These are phyloP conservation scores for Backusella macrospora DNA, from an alignment of 192 early-diverging fungal species.

Conservation along the genomic window DNA sequence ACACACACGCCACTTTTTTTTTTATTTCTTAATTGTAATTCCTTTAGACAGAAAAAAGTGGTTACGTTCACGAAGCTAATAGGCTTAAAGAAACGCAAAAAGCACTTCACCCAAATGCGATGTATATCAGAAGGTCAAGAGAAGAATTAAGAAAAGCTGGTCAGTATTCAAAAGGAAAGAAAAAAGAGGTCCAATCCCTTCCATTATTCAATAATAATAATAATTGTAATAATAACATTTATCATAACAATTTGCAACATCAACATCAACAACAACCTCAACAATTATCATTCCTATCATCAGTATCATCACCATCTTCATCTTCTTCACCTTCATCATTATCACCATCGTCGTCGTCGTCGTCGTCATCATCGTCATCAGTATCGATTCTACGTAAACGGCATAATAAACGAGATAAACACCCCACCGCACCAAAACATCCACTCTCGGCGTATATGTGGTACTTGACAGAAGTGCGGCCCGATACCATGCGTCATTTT, in stretches of 20 bases:
- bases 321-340: no score
- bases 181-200: background rate
- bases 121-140: constrained; percentile 61
- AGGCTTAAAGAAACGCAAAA: constrained; percentile 50
- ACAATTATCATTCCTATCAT: no score
- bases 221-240: no score
- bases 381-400: constrained; percentile 19
- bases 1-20: background rate
- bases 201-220: background rate
- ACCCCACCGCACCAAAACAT: constrained; percentile 66
- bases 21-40: background rate
- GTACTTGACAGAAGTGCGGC: constrained; percentile 62
- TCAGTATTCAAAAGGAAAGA: background rate
- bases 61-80: constrained; percentile 47
- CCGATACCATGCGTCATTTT: constrained; percentile 55
- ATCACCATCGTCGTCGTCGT: no score
- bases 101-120: constrained; percentile 53
- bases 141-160: constrained; percentile 55
- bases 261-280: background rate
- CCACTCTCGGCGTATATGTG: constrained; percentile 73
- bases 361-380: no score
- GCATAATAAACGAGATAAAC: constrained; percentile 54
- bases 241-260: no score
- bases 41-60: constrained; percentile 38
- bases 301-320: background rate